phyloP scores from a whole-genome alignment of 2,329 filamentous ascomycete species.

The Aaosphaeria arxii region DNA sequence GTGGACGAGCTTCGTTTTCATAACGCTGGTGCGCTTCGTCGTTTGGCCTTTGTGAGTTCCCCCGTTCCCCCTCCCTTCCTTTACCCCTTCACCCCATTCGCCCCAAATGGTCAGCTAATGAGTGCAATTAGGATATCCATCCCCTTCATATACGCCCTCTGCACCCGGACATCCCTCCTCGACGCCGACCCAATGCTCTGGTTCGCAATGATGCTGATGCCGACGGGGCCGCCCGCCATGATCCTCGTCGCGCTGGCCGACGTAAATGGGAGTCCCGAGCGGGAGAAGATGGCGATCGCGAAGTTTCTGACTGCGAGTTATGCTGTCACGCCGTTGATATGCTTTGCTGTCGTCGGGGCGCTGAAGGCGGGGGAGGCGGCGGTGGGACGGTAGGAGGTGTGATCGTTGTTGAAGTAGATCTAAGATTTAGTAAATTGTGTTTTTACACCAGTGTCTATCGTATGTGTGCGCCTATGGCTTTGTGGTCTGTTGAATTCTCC shows the following conservation, averaged over 20 bases:
- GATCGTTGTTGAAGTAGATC: no score
- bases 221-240: constrained; percentile 54
- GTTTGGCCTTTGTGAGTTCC: constrained; percentile 53
- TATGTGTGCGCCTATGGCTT: no score
- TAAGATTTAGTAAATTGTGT: no score
- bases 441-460: no score
- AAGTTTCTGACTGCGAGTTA: constrained; percentile 51
- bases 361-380: constrained; percentile 41
- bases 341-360: constrained; percentile 43
- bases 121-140: constrained; percentile 45
- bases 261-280: constrained; percentile 41
- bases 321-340: constrained; percentile 42
- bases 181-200: constrained; percentile 61
- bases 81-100: background rate
- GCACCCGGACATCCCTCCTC: constrained; percentile 51
- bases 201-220: constrained; percentile 63
- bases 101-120: background rate
- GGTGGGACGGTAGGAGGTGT: no score
- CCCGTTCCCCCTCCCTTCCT: constrained; percentile 3
- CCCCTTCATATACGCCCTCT: constrained; percentile 53
- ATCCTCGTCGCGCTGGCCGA: constrained; percentile 53
- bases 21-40: constrained; percentile 57
- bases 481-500: no score
- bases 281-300: constrained; percentile 53
- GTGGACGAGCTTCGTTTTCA: constrained; percentile 49